These are phyloP conservation scores for Quercus aquifolioides DNA, from an alignment of 306 rosid genomes.

Conservation along the genomic window DNA sequence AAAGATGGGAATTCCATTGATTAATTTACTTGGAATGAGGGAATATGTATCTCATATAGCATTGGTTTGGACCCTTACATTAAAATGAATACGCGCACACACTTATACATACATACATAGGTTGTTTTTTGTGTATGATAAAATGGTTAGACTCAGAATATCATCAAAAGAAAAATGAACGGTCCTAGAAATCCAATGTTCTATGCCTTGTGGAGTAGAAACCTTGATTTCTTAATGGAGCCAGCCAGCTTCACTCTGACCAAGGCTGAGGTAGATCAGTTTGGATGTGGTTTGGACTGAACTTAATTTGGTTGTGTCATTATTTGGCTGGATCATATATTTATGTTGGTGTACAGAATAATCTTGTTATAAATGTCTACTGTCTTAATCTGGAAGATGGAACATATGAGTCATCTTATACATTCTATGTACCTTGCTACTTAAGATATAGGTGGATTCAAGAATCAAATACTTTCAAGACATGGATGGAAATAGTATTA, in stretches of 20 bases:
- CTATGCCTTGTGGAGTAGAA: not conserved
- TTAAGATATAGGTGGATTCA: not conserved
- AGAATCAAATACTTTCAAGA: not conserved
- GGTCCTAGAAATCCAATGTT: not conserved
- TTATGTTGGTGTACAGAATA: not conserved
- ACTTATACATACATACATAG: too few species aligned
- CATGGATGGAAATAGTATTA: not conserved
- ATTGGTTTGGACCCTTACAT: too few species aligned
- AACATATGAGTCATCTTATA: not conserved
- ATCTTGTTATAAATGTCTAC: not conserved
- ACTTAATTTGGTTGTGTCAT: not conserved
- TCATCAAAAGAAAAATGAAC: not conserved
- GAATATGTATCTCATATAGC: too few species aligned
- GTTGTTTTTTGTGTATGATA: too few species aligned
- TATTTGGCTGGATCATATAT: not conserved
- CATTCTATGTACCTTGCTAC: not conserved
- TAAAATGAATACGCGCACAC: too few species aligned
- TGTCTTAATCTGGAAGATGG: not conserved
- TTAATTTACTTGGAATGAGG: too few species aligned
- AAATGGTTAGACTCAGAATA: too few species aligned
- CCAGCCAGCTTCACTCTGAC: not conserved
- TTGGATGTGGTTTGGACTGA: not conserved
- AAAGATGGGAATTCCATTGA: too few species aligned
- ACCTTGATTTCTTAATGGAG: not conserved
- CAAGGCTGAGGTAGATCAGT: not conserved